Base-by-base conservation (phyloP, 768 basidiomycete genomes). In the Naganishia kalamii region DNA sequence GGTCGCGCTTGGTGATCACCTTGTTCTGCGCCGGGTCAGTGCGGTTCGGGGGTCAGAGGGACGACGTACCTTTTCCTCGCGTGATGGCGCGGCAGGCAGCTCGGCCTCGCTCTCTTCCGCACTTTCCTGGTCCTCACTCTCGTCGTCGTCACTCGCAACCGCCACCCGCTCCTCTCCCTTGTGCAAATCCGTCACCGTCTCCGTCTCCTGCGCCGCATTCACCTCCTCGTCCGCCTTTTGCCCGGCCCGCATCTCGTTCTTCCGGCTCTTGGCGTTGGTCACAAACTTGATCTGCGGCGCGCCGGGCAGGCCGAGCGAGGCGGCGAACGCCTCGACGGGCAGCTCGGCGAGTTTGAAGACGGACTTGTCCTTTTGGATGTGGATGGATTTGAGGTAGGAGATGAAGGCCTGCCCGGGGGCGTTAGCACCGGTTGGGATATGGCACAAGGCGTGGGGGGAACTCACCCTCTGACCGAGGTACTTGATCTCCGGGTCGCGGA, bases 401-500 rank as follows among this genome's bases (percentile, higher is more conserved):
- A 98, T 88, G 73, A 98, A 94, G 0, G 93, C 90, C 92, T 97
- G 73, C 19, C 8, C 5, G 3, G 61, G 11, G 17, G 32, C n/a
- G 10, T 1, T 11, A 60, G 44, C 30, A 7, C 3, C 29, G 51
- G 35, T 61, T 12, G 6, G 19, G 5, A 13, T 8, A 33, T 19
- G 25, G 12, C 32, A 33, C 52, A 23, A 30, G 4, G 19, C 37
- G 15, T 32, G 41, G n/a, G n/a, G n/a, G n/a, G 21, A 40, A 83
- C 86, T 65, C 71, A 93, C 93, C 62, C 90, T 81, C 76, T 98
- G 94, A 11, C 88, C 96, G 11, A 99, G 84, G 77, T 97, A 96
- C 76, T 98, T 99, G 79, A 97, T 87, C 77, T 99, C 92, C 0
- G 92, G 90, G 65, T 93, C 92, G 79, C 92, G 86, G 80, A 98